Conservation (phyloP, 306 rosid species). For the Malus fusca region DNA sequence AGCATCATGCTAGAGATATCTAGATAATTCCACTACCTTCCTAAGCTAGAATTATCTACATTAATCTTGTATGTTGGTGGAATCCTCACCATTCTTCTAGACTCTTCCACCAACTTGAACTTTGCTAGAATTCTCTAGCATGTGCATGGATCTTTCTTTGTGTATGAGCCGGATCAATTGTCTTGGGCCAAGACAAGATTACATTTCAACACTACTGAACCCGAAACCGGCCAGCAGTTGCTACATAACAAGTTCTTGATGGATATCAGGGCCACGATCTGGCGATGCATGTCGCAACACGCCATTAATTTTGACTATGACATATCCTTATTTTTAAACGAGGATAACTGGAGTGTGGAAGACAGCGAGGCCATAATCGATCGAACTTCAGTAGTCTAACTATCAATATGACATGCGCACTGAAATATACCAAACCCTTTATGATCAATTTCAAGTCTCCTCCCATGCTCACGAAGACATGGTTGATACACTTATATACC, state of each 20-base stretch:
- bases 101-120: too few species aligned
- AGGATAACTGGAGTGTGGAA: background rate
- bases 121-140: too few species aligned
- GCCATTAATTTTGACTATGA: background rate
- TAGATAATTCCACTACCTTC: too few species aligned
- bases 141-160: too few species aligned
- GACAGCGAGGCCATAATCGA: background rate
- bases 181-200: too few species aligned
- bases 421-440: background rate
- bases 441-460: background rate
- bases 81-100: too few species aligned
- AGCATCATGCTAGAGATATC: too few species aligned
- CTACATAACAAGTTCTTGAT: background rate
- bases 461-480: background rate
- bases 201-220: background rate
- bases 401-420: background rate
- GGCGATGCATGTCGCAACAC: background rate
- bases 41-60: too few species aligned
- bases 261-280: background rate
- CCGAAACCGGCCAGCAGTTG: background rate
- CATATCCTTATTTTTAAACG: background rate
- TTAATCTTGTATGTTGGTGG: too few species aligned
- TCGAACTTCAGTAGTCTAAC: background rate
- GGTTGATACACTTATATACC: background rate
- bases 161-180: too few species aligned